Conservation (phyloP, 306 rosid genomes). For the Vicia faba region DNA sequence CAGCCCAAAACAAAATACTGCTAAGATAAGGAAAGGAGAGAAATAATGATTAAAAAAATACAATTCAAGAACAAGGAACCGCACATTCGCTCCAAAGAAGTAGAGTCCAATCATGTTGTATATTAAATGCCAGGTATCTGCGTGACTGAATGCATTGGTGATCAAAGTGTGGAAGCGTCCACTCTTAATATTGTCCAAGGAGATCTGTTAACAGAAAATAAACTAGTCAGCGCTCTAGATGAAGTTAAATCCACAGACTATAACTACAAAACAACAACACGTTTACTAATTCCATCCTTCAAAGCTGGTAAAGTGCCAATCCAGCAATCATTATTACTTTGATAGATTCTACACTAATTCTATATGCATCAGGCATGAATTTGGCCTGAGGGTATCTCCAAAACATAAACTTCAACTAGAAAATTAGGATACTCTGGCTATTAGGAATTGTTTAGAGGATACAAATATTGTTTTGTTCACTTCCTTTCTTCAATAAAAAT, state of each 20-base stretch:
- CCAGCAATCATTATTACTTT: slow-evolving; percentile 25
- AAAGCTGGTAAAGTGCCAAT: slow-evolving; percentile 25
- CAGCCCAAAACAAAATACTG: slow-evolving; percentile 13
- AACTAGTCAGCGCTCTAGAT: slow-evolving; percentile 39
- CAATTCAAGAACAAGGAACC: slow-evolving; percentile 41
- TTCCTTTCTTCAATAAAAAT: slow-evolving; percentile 3
- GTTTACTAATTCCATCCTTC: slow-evolving; percentile 25
- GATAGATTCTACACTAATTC: slow-evolving; percentile 7
- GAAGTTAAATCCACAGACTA: slow-evolving; percentile 31
- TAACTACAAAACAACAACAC: slow-evolving; percentile 24
- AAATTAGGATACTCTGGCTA: slow-evolving; percentile 11
- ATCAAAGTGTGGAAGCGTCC: slow-evolving; percentile 88
- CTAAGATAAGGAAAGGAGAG: slow-evolving; percentile 10
- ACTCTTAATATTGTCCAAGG: slow-evolving; percentile 63
- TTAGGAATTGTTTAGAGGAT: slow-evolving; percentile 29
- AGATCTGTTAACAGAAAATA: slow-evolving; percentile 59
- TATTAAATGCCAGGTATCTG: slow-evolving; percentile 55
- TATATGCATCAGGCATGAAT: slow-evolving; percentile 19
- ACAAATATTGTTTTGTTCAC: not conserved
- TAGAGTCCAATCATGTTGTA: slow-evolving; percentile 86
- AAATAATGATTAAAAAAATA: slow-evolving; percentile 29
- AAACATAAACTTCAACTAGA: slow-evolving; percentile 16
- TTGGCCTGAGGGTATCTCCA: slow-evolving; percentile 25
- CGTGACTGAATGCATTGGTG: slow-evolving; percentile 89
- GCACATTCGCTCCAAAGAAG: slow-evolving; percentile 80